Base-by-base conservation (phyloP, 805 yeast species). In the Candida palmyrensis region DNA sequence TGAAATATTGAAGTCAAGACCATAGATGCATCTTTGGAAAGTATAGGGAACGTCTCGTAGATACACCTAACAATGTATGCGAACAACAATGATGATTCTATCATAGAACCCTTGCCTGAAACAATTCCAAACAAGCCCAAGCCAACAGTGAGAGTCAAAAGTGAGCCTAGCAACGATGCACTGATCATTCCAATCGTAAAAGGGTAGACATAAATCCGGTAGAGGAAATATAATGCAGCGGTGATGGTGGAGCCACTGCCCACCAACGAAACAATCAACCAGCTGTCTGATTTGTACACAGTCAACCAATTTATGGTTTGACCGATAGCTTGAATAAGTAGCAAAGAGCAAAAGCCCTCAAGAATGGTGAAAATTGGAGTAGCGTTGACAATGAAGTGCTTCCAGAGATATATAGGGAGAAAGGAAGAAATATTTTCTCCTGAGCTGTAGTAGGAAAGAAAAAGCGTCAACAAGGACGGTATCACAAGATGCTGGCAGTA, bases 11-110 rank as follows among this genome's bases (percentile, higher is more conserved):
- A 38, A 3, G 66, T 44, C 21, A 63, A 46, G 3, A 64, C 49
- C 34, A 49, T 44, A 16, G 56, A 45, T 13, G 70, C 69, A 38
- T 55, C 64, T 34, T 77, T 75, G 6, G 89, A 81, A 42, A 90
- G 71, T 45, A 84, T 88, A 1, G 97, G 96, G 48, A 90, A 87
- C 3, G 95, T 78, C 52, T 89, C 94, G 56, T 92, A 92, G 40
- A 89, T 77, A 48, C 96, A 87, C 52, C 94, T 83, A 18, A 92
- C 96, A 40, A 90, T 80, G 57, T 92, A 92, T 6, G 94, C 90
- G 52, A 88, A 79, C 48, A 92, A 69, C 37, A 90, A 61, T 9
- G 95, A 82, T 20, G 88, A 75, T 58, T 92, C 98, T 32, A 89
- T 72, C n/a, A 90, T 79, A n/a, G 90, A 80, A 3, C 97, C 97